Base-by-base conservation (phyloP, 805 yeast genomes). In the Candida stauntonica region DNA sequence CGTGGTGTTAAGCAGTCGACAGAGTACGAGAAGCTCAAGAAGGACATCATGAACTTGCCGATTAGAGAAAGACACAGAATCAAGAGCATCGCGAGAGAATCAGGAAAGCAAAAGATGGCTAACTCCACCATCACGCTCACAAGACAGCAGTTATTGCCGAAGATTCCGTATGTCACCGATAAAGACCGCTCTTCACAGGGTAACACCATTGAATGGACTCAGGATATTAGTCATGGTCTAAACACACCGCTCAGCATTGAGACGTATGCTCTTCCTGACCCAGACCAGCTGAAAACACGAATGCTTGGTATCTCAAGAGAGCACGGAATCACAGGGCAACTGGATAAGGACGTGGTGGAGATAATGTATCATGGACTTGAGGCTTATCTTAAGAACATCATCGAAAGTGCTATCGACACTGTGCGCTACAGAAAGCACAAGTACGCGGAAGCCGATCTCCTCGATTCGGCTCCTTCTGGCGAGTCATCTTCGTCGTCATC, bases 241-340 rank as follows among this genome's bases (percentile, higher is more conserved):
- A 87, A 85, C 49, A 76, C 93, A 2, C 91, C 93, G 5, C 67
- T 89, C 26, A 74, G 91, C 2, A 67, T 85, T 1, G 95, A 91
- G 48, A 68, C 76, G 26, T 86, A 70, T 56, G 89, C 89, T 46
- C 60, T 93, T 5, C 97, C 97, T 0, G 98, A 91, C 48, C 68
- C 71, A 29, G 88, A 80, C 32, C 72, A 72, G 27, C 61, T 93
- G 31, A 74, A 77, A 36, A 65, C 79, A 11, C 70, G 88, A 36
- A 79, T 93, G 70, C 62, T 80, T 16, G 93, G 95, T 54, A 79
- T 84, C 8, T 82, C 93, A 47, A 72, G 96, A 51, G 98, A 93
- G 54, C 79, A 87, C 56, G 99, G 99, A 0, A 64, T 93, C 7
- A 71, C 88, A 0, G 95, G 95, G 1, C 77, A 79, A 13, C 69